Percentiles rank a stretch among this genome's conserved stretches.
Conservation (phyloP, 2,329 filamentous ascomycete genomes). For the Boeremia exigua region DNA sequence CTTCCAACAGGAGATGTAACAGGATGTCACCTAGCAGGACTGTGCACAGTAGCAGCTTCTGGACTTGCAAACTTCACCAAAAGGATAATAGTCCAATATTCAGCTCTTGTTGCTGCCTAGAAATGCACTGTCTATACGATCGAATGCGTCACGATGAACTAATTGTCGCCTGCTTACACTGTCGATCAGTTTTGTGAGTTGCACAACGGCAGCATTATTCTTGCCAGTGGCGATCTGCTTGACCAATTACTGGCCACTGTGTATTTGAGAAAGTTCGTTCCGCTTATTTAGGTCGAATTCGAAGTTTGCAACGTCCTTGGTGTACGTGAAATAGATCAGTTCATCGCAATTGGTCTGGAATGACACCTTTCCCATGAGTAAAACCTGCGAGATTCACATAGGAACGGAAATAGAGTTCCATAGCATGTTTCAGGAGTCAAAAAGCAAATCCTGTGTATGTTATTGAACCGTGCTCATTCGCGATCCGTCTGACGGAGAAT, state of each 20-base stretch:
- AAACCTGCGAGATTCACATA: slow-evolving; percentile 24
- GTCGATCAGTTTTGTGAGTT: too few species aligned
- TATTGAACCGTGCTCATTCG: slow-evolving; percentile 34
- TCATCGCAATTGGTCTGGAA: slow-evolving; percentile 25
- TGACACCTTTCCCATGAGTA: slow-evolving; percentile 19
- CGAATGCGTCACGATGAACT: too few species aligned
- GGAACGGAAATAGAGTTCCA: slow-evolving; percentile 24
- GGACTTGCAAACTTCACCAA: too few species aligned
- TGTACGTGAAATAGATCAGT: slow-evolving; percentile 23
- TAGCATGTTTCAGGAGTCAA: slow-evolving; percentile 41
- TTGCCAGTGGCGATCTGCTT: too few species aligned
- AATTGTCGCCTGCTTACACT: too few species aligned
- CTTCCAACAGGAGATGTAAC: too few species aligned
- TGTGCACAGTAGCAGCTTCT: too few species aligned
- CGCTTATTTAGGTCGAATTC: slow-evolving; percentile 29
- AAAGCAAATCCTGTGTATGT: slow-evolving; percentile 37
- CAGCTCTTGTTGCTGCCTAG: too few species aligned
- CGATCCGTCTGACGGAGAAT: slow-evolving; percentile 28
- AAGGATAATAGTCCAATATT: too few species aligned
- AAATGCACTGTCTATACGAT: too few species aligned
- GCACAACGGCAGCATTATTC: too few species aligned
- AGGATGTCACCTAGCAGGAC: too few species aligned
- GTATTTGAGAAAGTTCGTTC: slow-evolving; percentile 41
- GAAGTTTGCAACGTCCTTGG: slow-evolving; percentile 26
- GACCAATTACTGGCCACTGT: slow-evolving; percentile 52